Evolutionary conservation across 257 asterid species (phyloP).

Genomic region (Jasminum sambac): DNA sequence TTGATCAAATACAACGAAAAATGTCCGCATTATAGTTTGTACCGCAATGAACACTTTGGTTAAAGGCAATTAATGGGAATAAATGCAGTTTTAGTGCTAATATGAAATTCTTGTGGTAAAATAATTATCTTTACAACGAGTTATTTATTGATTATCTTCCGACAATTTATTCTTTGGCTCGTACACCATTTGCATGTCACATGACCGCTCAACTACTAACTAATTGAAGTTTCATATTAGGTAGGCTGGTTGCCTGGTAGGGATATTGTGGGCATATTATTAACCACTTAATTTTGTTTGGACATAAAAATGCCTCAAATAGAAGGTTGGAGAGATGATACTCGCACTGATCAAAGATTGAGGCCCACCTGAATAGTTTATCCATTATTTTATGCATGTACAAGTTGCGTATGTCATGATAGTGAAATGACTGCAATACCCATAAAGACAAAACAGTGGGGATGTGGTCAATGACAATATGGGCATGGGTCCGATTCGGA

Average conservation of each 20-base stretch:
- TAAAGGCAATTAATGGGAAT: no score
- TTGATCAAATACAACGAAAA: no score
- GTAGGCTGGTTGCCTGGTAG: no score
- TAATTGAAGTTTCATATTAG: neutral
- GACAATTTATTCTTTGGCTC: neutral
- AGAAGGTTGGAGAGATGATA: neutral
- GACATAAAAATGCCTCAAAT: neutral
- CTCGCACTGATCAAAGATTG: neutral
- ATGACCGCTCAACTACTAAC: neutral
- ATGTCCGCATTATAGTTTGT: no score
- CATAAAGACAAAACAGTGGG: neutral
- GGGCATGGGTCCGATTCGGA: neutral
- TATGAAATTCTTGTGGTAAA: no score
- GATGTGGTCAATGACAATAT: neutral
- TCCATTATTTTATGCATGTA: neutral
- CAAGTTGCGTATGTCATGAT: neutral
- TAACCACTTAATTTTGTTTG: neutral
- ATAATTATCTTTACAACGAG: no score
- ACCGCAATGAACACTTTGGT: no score
- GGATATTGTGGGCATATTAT: neutral
- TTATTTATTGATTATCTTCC: no score
- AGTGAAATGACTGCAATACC: neutral
- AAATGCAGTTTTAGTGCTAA: no score
- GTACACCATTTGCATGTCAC: neutral
- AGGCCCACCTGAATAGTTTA: neutral